Evolutionary conservation across 2,329 filamentous ascomycete genomes (phyloP).

Genomic region (Pseudogymnoascus sp.): DNA sequence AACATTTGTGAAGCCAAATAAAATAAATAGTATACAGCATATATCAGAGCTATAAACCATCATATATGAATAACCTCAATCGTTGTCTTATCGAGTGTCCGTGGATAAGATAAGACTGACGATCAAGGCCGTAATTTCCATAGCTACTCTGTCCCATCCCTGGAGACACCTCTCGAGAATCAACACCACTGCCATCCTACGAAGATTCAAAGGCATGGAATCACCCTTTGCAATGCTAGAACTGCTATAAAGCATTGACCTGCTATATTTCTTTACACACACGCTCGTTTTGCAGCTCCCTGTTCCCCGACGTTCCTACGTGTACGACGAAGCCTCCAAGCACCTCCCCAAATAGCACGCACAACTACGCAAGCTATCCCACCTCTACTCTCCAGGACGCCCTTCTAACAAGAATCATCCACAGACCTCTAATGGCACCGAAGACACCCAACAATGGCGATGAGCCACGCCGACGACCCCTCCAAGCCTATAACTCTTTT

Average conservation of each 20-base stretch:
- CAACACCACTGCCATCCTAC: neutral
- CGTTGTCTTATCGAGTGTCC: neutral
- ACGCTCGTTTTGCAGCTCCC: neutral
- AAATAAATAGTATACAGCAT: neutral
- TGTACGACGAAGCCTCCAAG: neutral
- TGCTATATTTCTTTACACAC: neutral
- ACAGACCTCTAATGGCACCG: neutral
- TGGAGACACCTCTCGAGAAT: neutral
- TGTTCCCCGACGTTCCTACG: neutral
- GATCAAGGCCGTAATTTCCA: neutral
- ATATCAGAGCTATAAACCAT: neutral
- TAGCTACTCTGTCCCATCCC: neutral
- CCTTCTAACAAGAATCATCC: neutral
- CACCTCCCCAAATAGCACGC: neutral
- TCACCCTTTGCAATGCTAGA: neutral
- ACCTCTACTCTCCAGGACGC: neutral
- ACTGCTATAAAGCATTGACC: neutral
- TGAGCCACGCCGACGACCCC: conserved; percentile 24
- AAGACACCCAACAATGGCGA: conserved; percentile 1
- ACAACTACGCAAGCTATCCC: neutral
- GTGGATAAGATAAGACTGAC: neutral
- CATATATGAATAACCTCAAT: neutral
- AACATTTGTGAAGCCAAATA: neutral
- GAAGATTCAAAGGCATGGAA: neutral
- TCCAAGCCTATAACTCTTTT: conserved; percentile 33